phyloP scores from a whole-genome alignment of 257 asterid genomes.

The Solanum arcanum region DNA sequence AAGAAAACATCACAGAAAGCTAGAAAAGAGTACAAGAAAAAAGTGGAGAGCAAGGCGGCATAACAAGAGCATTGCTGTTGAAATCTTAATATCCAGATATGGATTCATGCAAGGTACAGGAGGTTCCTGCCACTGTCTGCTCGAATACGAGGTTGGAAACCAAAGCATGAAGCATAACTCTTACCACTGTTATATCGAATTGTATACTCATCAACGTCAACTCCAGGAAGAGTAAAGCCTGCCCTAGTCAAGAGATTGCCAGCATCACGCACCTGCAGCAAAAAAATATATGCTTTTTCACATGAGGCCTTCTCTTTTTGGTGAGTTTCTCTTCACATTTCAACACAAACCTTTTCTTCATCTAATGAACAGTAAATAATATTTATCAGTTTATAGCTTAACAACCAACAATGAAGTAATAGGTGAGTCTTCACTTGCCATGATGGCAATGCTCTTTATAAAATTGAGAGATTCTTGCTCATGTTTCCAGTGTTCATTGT shows the following conservation, averaged over 20 bases:
- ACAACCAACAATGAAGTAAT: background rate
- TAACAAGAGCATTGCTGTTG: background rate
- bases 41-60: background rate
- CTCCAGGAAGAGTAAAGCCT: constrained; percentile 91
- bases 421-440: background rate
- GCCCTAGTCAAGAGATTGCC: constrained; percentile 95
- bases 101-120: background rate
- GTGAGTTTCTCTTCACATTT: background rate
- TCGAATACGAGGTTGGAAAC: background rate
- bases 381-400: background rate
- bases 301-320: background rate
- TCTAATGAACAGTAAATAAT: background rate
- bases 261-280: constrained; percentile 85
- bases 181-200: constrained; percentile 73
- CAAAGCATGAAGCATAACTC: constrained; percentile 12
- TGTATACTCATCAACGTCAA: constrained; percentile 85
- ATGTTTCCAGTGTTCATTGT: background rate
- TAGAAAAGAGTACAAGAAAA: background rate
- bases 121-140: background rate
- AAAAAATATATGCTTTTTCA: background rate
- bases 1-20: background rate
- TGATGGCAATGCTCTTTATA: background rate
- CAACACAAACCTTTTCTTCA: background rate
- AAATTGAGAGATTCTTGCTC: background rate
- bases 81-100: background rate